Evolutionary conservation across 2,329 filamentous ascomycete species (phyloP), one percentile per base, ranked within the genome.

Genomic region (Diplocarpon mali): DNA sequence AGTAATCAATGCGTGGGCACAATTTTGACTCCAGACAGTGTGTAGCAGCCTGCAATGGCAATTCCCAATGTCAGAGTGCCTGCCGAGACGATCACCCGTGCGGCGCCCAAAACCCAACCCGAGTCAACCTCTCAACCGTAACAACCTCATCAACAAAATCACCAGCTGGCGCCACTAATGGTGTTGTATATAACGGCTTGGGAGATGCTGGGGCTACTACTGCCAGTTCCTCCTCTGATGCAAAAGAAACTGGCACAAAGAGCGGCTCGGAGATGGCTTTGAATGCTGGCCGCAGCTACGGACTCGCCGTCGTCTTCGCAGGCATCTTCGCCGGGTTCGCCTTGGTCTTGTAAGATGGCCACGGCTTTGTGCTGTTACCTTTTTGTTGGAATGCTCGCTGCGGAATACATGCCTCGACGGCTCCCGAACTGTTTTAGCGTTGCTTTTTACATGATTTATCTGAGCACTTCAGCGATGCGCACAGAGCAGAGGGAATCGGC

Each of bases 11-110:
- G 4, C 7, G 20, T 24, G 7, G 20, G 20, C 7, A 3, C 7
- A 24, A 3, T 24, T 24, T 7, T 24, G 7, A 24, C 20, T 7
- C 7, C 20, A 24, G 20, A 24, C 20, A 86, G 64, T 87, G 83
- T 62, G 78, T 83, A 11, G 59, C 53, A 2, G 64, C 50, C 46
- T 88, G 83, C 64, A 67, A 64, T 29, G 61, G 65, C 51, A 69
- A 80, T 64, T 70, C 71, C 54, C 50, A 57, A n/a, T 88, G 84
- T 61, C 63, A 72, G n/a, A 64, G 66, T 47, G 56, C 64, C 44
- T 89, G 84, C 68, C 70, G 73, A 44, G 57, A 75, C 55, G 67
- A 88, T 50, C 69, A 87, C 65, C 83, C 79, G 2, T 90, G 85
- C 62, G 84, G 85, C 61, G 84, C 84, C 31, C 70, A 70, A 55